These are phyloP conservation scores for Cystoisospora suis DNA, from an alignment of 169 alveolate genomes.

Conservation along the genomic window DNA sequence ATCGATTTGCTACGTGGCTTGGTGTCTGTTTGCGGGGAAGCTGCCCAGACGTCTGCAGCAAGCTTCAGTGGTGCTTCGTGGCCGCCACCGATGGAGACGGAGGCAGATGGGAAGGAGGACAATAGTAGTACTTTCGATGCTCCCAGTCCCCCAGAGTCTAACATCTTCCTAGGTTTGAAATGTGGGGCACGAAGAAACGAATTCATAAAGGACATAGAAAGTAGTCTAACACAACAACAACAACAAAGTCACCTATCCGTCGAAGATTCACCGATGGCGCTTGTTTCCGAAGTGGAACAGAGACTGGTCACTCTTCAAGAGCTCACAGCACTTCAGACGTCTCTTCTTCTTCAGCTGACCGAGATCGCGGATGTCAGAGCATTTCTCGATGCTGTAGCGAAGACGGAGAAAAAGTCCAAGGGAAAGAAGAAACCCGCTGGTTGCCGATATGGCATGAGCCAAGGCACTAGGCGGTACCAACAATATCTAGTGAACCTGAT, in stretches of 20 bases:
- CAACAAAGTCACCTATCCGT: not conserved
- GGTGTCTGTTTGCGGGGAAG: not conserved
- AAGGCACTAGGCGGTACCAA: conserved; percentile 15
- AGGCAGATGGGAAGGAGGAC: not conserved
- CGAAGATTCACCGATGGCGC: not conserved
- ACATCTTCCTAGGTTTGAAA: not conserved
- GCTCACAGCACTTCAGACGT: conserved; percentile 46
- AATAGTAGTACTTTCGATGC: not conserved
- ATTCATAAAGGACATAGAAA: not conserved
- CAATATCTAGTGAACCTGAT: not conserved
- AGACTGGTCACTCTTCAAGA: conserved; percentile 24
- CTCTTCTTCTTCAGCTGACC: conserved; percentile 45
- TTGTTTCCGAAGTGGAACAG: not conserved
- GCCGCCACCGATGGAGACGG: not conserved
- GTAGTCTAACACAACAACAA: too few species aligned
- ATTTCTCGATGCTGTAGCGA: conserved; percentile 44
- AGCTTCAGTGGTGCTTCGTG: not conserved
- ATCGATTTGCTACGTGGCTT: not conserved
- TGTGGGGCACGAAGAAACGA: not conserved
- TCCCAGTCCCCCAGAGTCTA: not conserved
- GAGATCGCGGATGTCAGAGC: conserved; percentile 29
- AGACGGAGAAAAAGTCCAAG: not conserved
- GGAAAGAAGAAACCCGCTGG: conserved; percentile 34
- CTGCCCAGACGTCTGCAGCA: not conserved
- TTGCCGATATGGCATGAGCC: not conserved